Evolutionary conservation across 2,329 filamentous ascomycete species (phyloP), one percentile per base, ranked within the genome.

Genomic region (Penicillium sp.): DNA sequence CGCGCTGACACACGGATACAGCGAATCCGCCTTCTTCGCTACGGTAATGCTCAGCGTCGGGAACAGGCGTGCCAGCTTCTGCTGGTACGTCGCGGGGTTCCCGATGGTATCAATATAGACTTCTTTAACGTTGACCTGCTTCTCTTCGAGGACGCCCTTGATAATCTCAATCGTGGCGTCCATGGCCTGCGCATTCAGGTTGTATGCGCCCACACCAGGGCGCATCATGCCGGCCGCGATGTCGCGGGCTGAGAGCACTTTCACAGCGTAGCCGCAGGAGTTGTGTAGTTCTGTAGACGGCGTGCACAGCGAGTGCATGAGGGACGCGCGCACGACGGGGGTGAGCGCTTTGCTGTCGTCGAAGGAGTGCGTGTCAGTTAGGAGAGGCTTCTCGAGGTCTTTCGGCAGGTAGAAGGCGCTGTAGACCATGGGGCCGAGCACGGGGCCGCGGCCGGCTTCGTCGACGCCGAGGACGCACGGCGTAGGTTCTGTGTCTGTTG

Each of bases 61-160:
- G 71, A 97, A 97, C 52, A 95, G 80, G 59, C 85, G 81, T 75
- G 93, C 88, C 54, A 99, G 79, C 68, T 88, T 90, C 67, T 83
- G 85, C 78, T 97, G 92, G 77, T 97, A 96, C 3, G 85, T 78
- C 18, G 83, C 85, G 1, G 93, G 92, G 56, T 82, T 88, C 33
- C 93, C 93, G 67, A 97, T 89, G 2, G 93, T 97, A 75, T 99
- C 93, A 69, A 99, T 92, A 71, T 91, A 99, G 52, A 99, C 89
- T 72, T 97, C 90, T 57, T 80, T 83, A 4, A 97, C 79, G 70
- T 95, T 91, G 60, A 97, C 89, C 35, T 90, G 90, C 16, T 64
- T 65, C 20, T 81, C 80, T 8, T 84, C 85, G 35, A 94, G 81
- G 3, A 96, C 89, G 35, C 85, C 86, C 55, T 84, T 80, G 66